Conservation (phyloP, 148 eudicot species). For the Rhododendron williamsianum region DNA sequence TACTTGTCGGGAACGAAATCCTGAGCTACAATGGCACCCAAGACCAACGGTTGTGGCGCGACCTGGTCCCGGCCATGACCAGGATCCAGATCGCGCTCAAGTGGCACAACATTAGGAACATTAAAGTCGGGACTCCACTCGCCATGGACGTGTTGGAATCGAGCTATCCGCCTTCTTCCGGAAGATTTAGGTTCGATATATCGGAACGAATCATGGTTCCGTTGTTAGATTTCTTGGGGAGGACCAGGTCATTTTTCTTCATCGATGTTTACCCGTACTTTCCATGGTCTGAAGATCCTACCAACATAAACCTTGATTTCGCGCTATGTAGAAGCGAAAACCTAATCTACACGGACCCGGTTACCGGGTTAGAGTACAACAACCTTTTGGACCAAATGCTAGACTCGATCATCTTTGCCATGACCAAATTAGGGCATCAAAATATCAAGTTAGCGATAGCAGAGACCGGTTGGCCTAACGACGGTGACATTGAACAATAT, state of each 20-base stretch:
- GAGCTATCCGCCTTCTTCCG: slow-evolving; percentile 70
- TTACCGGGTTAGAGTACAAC: slow-evolving; percentile 45
- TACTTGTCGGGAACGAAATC: slow-evolving; percentile 80
- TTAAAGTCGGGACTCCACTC: slow-evolving; percentile 70
- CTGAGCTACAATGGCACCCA: slow-evolving; percentile 28
- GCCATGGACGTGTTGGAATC: slow-evolving; percentile 73
- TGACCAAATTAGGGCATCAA: slow-evolving; percentile 52
- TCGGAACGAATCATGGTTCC: slow-evolving; percentile 31
- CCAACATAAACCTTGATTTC: slow-evolving; percentile 41
- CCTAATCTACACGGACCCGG: slow-evolving; percentile 42
- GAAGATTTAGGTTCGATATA: slow-evolving; percentile 39
- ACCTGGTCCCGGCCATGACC: slow-evolving; percentile 64
- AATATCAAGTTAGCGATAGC: slow-evolving; percentile 43
- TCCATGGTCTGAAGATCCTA: slow-evolving; percentile 53
- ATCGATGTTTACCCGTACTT: slow-evolving; percentile 71
- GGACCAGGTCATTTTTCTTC: slow-evolving; percentile 48
- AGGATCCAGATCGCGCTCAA: slow-evolving; percentile 31
- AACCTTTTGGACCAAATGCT: slow-evolving; percentile 80
- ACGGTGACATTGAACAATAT: slow-evolving; percentile 56
- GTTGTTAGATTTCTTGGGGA: slow-evolving; percentile 44
- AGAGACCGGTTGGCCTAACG: slow-evolving; percentile 88
- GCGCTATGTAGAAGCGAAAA: slow-evolving; percentile 35
- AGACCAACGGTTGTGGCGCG: slow-evolving; percentile 31
- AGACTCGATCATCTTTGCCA: slow-evolving; percentile 61
- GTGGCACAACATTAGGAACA: slow-evolving; percentile 36